A percentile compares a stretch with the other conserved stretches of the same genome.
phyloP scores from a whole-genome alignment of 2,329 filamentous ascomycete species.

The Fusarium armeniacum region DNA sequence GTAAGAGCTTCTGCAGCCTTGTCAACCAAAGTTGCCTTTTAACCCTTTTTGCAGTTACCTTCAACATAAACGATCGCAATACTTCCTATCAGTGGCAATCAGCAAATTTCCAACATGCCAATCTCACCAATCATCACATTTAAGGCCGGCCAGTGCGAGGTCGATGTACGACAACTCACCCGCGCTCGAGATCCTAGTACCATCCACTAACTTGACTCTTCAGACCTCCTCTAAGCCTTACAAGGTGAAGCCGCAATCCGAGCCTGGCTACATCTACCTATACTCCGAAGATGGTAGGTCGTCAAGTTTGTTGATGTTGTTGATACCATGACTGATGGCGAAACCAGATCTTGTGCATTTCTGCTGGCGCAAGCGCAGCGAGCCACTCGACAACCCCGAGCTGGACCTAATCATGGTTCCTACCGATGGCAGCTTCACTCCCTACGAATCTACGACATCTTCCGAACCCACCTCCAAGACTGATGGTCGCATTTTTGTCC shows the following conservation, averaged over 20 bases:
- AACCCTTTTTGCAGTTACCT: slow-evolving; percentile 10
- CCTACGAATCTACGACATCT: slow-evolving; percentile 75
- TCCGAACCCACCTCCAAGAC: slow-evolving; percentile 73
- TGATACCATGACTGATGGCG: slow-evolving; percentile 13
- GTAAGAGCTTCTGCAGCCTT: slow-evolving; percentile 59
- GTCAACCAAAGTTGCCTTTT: slow-evolving; percentile 31
- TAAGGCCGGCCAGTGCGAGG: slow-evolving; percentile 91
- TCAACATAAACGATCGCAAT: slow-evolving; percentile 19
- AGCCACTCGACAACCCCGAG: slow-evolving; percentile 78
- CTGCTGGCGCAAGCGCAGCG: slow-evolving; percentile 90
- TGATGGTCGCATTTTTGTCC: slow-evolving; percentile 90
- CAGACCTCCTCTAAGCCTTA: slow-evolving; percentile 68
- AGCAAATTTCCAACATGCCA: slow-evolving; percentile 71
- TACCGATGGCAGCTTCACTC: slow-evolving; percentile 86
- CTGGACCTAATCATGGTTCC: slow-evolving; percentile 96
- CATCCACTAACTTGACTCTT: slow-evolving; percentile 48
- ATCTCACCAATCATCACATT: slow-evolving; percentile 91
- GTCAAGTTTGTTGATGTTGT: neutral
- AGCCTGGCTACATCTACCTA: slow-evolving; percentile 90
- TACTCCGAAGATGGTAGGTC: slow-evolving; percentile 86
- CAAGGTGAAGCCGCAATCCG: slow-evolving; percentile 79
- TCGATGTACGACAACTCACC: slow-evolving; percentile 73
- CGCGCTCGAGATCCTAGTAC: slow-evolving; percentile 13
- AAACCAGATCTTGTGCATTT: slow-evolving; percentile 88
- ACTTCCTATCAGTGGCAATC: neutral